Percentiles rank a stretch among this genome's conserved stretches.
Conservation (phyloP, 306 rosid genomes). For the Macrotyloma uniflorum region DNA sequence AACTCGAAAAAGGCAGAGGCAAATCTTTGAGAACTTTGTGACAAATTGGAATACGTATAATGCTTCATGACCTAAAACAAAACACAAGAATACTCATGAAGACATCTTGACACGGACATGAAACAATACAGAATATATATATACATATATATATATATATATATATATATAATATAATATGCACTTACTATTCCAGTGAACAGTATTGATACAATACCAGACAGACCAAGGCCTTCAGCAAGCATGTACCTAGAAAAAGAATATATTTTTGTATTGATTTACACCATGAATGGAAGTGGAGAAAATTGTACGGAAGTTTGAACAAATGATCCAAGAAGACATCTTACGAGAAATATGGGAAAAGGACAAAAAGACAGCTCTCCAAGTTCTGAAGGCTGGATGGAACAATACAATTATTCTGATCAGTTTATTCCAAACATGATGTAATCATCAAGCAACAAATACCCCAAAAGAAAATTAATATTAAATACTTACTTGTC, state of each 20-base stretch:
- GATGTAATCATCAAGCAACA: slow-evolving; percentile 25
- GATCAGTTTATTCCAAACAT: slow-evolving; percentile 37
- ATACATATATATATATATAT: too few species aligned
- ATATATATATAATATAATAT: not conserved
- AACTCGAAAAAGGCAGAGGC: slow-evolving; percentile 90
- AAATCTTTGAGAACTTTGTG: slow-evolving; percentile 90
- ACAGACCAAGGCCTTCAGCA: slow-evolving; percentile 94
- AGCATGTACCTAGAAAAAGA: slow-evolving; percentile 82
- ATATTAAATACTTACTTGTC: slow-evolving; percentile 74
- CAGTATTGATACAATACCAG: slow-evolving; percentile 95
- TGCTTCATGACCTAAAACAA: slow-evolving; percentile 94
- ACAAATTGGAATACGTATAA: slow-evolving; percentile 86
- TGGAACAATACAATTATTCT: slow-evolving; percentile 34
- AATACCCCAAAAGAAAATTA: slow-evolving; percentile 34
- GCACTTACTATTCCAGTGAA: slow-evolving; percentile 93
- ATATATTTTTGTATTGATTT: slow-evolving; percentile 26
- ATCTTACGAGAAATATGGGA: slow-evolving; percentile 97
- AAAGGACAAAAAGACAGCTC: slow-evolving; percentile 97
- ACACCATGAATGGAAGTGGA: slow-evolving; percentile 20
- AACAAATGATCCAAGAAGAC: slow-evolving; percentile 39
- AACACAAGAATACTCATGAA: slow-evolving; percentile 34
- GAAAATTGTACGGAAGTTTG: not conserved
- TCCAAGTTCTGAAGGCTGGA: slow-evolving; percentile 97
- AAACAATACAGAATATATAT: slow-evolving; percentile 22
- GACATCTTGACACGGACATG: slow-evolving; percentile 17